phyloP scores from a whole-genome alignment of 257 asterid species.

The Handroanthus guayacan region DNA sequence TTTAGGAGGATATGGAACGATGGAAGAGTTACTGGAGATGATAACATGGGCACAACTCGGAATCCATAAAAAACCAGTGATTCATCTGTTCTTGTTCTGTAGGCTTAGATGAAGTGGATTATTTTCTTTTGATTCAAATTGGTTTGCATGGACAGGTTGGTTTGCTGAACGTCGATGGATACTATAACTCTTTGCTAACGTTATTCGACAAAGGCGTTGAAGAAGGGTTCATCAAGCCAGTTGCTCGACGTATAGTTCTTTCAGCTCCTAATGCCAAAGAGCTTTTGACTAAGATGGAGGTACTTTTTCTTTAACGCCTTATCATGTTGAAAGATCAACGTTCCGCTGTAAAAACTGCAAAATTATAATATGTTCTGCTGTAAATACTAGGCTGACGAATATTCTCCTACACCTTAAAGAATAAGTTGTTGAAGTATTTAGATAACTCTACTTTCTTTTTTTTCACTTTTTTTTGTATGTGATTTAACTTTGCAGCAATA shows the following conservation, averaged over 20 bases:
- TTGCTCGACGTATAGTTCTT: conserved; percentile 70
- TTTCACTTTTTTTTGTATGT: background rate
- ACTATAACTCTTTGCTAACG: conserved; percentile 62
- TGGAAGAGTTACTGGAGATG: conserved; percentile 86
- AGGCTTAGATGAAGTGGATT: background rate
- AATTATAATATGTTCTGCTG: no score
- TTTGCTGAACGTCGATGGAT: conserved; percentile 80
- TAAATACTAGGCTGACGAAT: no score
- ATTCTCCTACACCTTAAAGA: no score
- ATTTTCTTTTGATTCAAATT: conserved; percentile 2
- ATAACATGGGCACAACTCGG: conserved; percentile 91
- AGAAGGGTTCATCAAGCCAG: conserved; percentile 78
- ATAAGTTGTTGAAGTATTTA: no score
- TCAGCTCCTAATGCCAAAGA: conserved; percentile 73
- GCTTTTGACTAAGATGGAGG: conserved; percentile 75
- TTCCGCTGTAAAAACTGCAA: no score
- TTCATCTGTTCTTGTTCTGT: conserved; percentile 25
- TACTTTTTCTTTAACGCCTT: conserved; percentile 28
- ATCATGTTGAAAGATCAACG: no score
- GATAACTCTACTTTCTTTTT: no score
- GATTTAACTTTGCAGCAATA: conserved; percentile 52
- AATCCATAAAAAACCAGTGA: conserved; percentile 74
- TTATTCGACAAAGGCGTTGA: conserved; percentile 81
- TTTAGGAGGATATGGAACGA: conserved; percentile 83
- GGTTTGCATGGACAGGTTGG: conserved; percentile 59